phyloP scores from a whole-genome alignment of 768 basidiomycete species.

The Russula sp. region DNA sequence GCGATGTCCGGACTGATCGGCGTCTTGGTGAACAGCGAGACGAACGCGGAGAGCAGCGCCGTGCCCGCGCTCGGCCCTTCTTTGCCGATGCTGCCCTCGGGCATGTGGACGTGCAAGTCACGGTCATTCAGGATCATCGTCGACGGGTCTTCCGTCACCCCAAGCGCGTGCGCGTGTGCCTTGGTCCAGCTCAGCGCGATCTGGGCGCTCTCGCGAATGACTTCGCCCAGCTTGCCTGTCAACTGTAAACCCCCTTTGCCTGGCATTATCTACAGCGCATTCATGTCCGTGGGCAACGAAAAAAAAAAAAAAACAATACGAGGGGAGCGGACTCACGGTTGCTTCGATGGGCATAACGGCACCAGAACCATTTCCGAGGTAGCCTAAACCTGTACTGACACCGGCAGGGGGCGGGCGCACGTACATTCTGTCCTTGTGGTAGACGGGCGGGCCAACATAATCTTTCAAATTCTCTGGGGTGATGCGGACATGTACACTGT shows the following conservation, averaged over 20 bases:
- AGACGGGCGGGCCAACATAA: constrained; percentile 93
- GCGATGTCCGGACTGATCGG: constrained; percentile 84
- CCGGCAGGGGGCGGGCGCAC: constrained; percentile 74
- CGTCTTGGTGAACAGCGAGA: constrained; percentile 84
- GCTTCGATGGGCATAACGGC: constrained; percentile 97
- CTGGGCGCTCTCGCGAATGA: constrained; percentile 93
- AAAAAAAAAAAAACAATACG: neutral
- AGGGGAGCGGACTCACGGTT: constrained; percentile 47
- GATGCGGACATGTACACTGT: constrained; percentile 70
- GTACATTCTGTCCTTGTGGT: constrained; percentile 93
- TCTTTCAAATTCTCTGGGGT: constrained; percentile 86
- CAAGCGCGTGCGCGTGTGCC: constrained; percentile 80
- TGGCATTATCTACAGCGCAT: constrained; percentile 70
- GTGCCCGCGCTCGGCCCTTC: constrained; percentile 97
- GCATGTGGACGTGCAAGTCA: constrained; percentile 96
- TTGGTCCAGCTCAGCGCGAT: constrained; percentile 94
- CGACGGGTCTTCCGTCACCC: constrained; percentile 63
- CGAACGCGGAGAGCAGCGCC: constrained; percentile 85
- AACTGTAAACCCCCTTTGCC: constrained; percentile 89
- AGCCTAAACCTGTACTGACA: constrained; percentile 91
- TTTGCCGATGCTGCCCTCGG: constrained; percentile 87
- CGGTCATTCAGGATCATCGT: constrained; percentile 79
- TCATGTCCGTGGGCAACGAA: neutral
- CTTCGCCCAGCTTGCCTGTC: constrained; percentile 96
- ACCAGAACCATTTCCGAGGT: constrained; percentile 92